These are phyloP conservation scores for Xylaria hypoxylon DNA, from an alignment of 2,329 filamentous ascomycete genomes.

Conservation along the genomic window DNA sequence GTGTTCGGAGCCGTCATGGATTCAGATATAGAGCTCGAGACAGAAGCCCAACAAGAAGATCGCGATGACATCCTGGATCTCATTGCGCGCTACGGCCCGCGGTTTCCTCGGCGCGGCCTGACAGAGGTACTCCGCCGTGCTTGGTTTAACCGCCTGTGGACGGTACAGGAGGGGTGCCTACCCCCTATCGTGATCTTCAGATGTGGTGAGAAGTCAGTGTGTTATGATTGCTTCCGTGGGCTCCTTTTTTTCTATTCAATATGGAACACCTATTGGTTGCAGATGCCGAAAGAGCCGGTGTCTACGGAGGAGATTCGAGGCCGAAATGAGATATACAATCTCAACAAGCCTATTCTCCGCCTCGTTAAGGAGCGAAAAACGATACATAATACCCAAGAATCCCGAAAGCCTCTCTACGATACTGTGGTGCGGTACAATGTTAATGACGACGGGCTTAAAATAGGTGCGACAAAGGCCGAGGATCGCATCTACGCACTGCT, in stretches of 20 bases:
- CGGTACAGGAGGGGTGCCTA: conserved; percentile 51
- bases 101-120: conserved; percentile 47
- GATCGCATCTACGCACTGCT: conserved; percentile 52
- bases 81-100: conserved; percentile 39
- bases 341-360: conserved; percentile 42
- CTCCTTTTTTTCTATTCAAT: conserved; percentile 48
- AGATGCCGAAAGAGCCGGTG: conserved; percentile 21
- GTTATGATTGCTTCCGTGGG: conserved; percentile 38
- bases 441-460: conserved; percentile 42
- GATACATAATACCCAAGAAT: conserved; percentile 42
- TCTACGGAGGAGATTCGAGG: conserved; percentile 34
- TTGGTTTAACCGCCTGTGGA: conserved; percentile 53
- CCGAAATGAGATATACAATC: conserved; percentile 42
- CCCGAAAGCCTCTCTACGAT: conserved; percentile 44
- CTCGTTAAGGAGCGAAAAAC: conserved; percentile 50
- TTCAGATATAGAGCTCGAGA: conserved; percentile 36
- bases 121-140: conserved; percentile 46
- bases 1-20: conserved; percentile 51
- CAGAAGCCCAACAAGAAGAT: conserved; percentile 41
- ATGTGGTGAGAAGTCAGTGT: conserved; percentile 34
- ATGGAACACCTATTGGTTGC: conserved; percentile 49
- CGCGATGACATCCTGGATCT: conserved; percentile 47
- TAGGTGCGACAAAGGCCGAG: conserved; percentile 46
- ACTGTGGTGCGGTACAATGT: conserved; percentile 50
- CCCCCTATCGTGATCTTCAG: conserved; percentile 31